Evolutionary conservation across 805 yeast genomes (phyloP).

Genomic region (Saccharomycopsis sp.): DNA sequence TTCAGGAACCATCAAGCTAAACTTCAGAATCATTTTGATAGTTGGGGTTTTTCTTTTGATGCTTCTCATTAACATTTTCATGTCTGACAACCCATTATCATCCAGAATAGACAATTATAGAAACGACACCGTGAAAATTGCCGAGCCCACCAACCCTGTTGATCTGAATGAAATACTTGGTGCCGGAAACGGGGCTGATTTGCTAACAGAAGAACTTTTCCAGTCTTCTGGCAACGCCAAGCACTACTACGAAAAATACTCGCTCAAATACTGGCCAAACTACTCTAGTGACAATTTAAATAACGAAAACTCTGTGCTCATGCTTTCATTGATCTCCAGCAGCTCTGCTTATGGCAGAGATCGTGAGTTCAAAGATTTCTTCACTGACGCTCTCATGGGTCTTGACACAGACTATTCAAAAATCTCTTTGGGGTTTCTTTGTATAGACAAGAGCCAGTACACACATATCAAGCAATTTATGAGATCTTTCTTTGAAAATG

Average conservation of each 20-base stretch:
- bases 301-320: slow-evolving; percentile 4
- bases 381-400: slow-evolving; percentile 25
- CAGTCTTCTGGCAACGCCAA: not conserved
- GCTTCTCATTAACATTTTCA: slow-evolving; percentile 12
- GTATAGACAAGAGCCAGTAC: slow-evolving; percentile 11
- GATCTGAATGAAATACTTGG: not conserved
- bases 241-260: slow-evolving; percentile 4
- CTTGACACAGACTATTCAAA: slow-evolving; percentile 25
- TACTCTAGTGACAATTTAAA: slow-evolving; percentile 4
- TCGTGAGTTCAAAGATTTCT: slow-evolving; percentile 29
- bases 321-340: slow-evolving; percentile 13
- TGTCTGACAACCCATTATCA: slow-evolving; percentile 7
- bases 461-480: slow-evolving; percentile 4
- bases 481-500: slow-evolving; percentile 10
- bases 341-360: slow-evolving; percentile 31
- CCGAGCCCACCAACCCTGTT: not conserved
- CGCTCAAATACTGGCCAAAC: slow-evolving; percentile 11
- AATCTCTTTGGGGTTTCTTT: slow-evolving; percentile 23
- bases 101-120: slow-evolving; percentile 6
- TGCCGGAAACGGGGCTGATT: not conserved
- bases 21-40: slow-evolving; percentile 5
- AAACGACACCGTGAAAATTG: not conserved
- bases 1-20: slow-evolving; percentile 2
- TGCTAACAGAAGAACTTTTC: slow-evolving; percentile 2
- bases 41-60: slow-evolving; percentile 9